Evolutionary conservation across 2,329 filamentous ascomycete genomes (phyloP), one percentile per base, ranked within the genome.

Genomic region (Penicillium hordei): DNA sequence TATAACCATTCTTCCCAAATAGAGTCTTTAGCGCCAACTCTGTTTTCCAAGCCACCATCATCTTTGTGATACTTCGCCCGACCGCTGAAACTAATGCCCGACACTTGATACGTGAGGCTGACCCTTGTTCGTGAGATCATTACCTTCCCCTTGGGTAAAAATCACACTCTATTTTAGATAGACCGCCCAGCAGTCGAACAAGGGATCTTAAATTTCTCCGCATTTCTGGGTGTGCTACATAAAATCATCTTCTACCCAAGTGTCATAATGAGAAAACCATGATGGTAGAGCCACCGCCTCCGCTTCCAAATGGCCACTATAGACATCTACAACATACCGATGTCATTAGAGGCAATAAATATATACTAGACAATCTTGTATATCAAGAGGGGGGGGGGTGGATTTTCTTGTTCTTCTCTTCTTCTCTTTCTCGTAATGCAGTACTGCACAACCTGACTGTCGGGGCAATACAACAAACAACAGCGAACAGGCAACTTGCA

Each of bases 21-120:
- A 63, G 55, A 64, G 56, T 60, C 58, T 27, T 55, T 64, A 64
- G 62, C 59, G 60, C 60, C 48, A 64, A 64, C 62, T 55, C 55
- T 62, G 56, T 63, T 62, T 39, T 10, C 23, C 19, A 55, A 60
- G 60, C 60, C 55, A 62, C 57, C 19, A 29, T 33, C 31, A 25
- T 33, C 19, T 33, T 29, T 15, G 9, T 33, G 34, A 51, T 38
- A 25, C 31, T 44, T 25, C 39, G 38, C 48, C 48, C 34, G 29
- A 29, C n/a, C 13, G 29, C 23, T n/a, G 40, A 52, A 7, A 21
- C 36, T 29, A 39, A 31, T 27, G 27, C 40, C 25, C 27, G 54
- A 52, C 42, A 45, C 13, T 34, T 49, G 36, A 25, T 39, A 33
- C n/a, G 17, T 46, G 52, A 51, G 55, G 57, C 55, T 58, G 54